phyloP scores from a whole-genome alignment of 208 protist genomes.

The Wallacemonas sp. region DNA sequence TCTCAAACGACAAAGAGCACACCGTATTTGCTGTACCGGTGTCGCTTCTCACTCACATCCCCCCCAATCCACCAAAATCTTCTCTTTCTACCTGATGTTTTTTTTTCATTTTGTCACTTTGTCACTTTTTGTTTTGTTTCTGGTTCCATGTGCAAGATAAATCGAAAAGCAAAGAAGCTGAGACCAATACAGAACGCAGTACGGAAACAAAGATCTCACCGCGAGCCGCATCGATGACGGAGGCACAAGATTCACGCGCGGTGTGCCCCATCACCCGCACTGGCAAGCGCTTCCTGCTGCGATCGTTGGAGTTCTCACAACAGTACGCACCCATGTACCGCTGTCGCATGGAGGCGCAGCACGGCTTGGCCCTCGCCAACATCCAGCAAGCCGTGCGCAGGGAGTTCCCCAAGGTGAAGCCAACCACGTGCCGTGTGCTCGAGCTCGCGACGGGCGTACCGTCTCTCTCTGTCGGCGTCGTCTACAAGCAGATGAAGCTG shows the following conservation, averaged over 20 bases:
- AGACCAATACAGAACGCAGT: too few species aligned
- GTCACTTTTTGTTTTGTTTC: slow-evolving; percentile 8
- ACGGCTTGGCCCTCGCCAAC: slow-evolving; percentile 28
- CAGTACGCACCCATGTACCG: slow-evolving; percentile 90
- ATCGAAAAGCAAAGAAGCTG: too few species aligned
- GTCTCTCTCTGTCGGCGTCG: slow-evolving; percentile 68
- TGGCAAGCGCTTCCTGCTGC: slow-evolving; percentile 82
- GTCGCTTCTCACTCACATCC: neutral
- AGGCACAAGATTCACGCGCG: slow-evolving; percentile 32
- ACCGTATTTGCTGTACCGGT: too few species aligned
- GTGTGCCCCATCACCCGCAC: slow-evolving; percentile 66
- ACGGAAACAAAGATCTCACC: too few species aligned
- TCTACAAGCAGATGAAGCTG: slow-evolving; percentile 92
- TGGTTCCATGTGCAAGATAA: too few species aligned
- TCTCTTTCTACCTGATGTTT: neutral
- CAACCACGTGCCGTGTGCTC: slow-evolving; percentile 39
- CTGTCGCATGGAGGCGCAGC: slow-evolving; percentile 58
- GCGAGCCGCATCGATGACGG: too few species aligned
- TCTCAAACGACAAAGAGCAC: too few species aligned
- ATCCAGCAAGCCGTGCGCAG: slow-evolving; percentile 32
- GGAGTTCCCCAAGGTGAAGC: slow-evolving; percentile 6
- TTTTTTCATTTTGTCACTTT: slow-evolving; percentile 12
- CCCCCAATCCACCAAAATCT: neutral
- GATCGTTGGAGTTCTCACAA: slow-evolving; percentile 69
- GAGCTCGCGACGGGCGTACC: slow-evolving; percentile 62